Evolutionary conservation across 805 yeast species (phyloP).

Genomic region (Myxozyma neotropica): DNA sequence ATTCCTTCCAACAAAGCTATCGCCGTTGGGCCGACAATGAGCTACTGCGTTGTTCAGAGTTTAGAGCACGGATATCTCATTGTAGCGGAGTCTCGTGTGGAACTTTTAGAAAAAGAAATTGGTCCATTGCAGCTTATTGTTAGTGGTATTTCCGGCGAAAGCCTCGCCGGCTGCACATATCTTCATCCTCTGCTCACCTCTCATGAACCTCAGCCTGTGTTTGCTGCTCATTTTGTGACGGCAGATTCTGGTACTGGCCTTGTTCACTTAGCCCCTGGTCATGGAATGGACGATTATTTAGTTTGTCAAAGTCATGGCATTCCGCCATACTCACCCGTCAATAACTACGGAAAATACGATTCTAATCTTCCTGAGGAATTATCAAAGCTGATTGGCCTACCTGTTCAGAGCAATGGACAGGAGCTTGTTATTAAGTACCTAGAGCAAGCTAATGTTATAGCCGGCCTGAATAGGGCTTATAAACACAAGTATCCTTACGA

Average conservation of each 20-base stretch:
- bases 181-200: slow-evolving; percentile 55
- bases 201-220: slow-evolving; percentile 53
- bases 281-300: slow-evolving; percentile 90
- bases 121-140: slow-evolving; percentile 28
- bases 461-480: slow-evolving; percentile 53
- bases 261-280: slow-evolving; percentile 98
- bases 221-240: slow-evolving; percentile 82
- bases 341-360: slow-evolving; percentile 69
- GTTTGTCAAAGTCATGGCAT: slow-evolving; percentile 63
- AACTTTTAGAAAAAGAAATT: slow-evolving; percentile 40
- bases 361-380: slow-evolving; percentile 53
- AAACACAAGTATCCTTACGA: slow-evolving; percentile 92
- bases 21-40: slow-evolving; percentile 61
- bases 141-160: slow-evolving; percentile 47
- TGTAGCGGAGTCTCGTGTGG: slow-evolving; percentile 58
- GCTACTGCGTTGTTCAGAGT: slow-evolving; percentile 56
- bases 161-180: slow-evolving; percentile 51
- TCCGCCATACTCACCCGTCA: slow-evolving; percentile 73
- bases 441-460: slow-evolving; percentile 50
- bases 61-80: slow-evolving; percentile 51
- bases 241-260: slow-evolving; percentile 86
- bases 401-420: slow-evolving; percentile 66
- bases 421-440: slow-evolving; percentile 51
- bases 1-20: slow-evolving; percentile 84
- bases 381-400: slow-evolving; percentile 54